Evolutionary conservation across 1,284 basidiomycete species (phyloP), one percentile per base, ranked within the genome.

Genomic region (Cryptococcus sp.): DNA sequence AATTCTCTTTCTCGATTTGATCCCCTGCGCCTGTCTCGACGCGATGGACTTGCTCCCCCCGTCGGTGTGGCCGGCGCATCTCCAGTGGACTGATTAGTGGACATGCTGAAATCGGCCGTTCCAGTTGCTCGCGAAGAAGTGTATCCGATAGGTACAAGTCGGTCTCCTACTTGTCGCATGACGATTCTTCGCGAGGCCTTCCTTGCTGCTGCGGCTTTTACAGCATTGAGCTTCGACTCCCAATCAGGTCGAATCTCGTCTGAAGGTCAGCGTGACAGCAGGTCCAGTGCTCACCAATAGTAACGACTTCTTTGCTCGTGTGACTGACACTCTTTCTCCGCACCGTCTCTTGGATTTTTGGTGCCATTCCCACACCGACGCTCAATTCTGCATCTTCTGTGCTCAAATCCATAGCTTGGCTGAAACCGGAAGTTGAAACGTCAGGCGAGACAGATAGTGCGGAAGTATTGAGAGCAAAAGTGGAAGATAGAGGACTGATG

Each of bases 81-180:
- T 7, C 35, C 57, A 33, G 23, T 45, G 32, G 38, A 41, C 23
- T 23, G 23, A 55, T 49, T 49, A 58, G 55, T 52, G 14, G 67
- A 71, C 68, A 70, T 73, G 62, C 69, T 71, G 54, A 75, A 73
- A 56, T 75, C 73, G 37, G 73, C 71, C n/a, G 66, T 66, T 4
- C 68, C 70, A 31, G 76, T 67, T 6, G 71, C 72, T 4, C 77
- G 68, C 4, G 76, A 70, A 4, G 76, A 78, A 44, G 92, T 95
- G 59, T 97, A 90, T 32, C 95, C 95, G 37, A 99, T 89, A 30
- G 95, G 95, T 53, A 99, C 90, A 46, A 99, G 85, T 14, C 93
- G 84, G 74, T 98, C 96, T 46, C 96, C 96, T 30, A 98, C 92
- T 74, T 98, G 93, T 46, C 96, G 86, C 92, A 99, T 98, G 55